phyloP scores from a whole-genome alignment of 306 rosid genomes.

The Prunus kanzakura region DNA sequence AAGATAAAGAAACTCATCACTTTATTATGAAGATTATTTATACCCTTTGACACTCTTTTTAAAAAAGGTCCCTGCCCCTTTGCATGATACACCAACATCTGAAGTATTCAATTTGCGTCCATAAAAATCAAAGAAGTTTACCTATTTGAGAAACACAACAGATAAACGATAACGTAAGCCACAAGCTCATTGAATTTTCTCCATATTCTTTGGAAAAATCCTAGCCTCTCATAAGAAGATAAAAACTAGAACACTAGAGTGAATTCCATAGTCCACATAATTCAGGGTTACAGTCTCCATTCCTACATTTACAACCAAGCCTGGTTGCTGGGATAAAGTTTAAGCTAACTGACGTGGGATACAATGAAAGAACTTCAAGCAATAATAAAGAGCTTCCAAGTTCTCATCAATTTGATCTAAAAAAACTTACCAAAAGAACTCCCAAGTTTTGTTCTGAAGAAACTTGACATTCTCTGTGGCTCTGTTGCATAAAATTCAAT shows the following conservation, averaged over 20 bases:
- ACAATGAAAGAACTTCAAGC: neutral
- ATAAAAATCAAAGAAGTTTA: constrained; percentile 80
- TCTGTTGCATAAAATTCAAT: constrained; percentile 44
- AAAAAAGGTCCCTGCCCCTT: constrained; percentile 68
- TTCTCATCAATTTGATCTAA: neutral
- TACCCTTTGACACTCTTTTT: constrained; percentile 74
- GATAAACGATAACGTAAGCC: constrained; percentile 9
- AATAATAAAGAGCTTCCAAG: neutral
- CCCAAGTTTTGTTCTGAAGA: constrained; percentile 75
- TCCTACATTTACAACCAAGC: neutral
- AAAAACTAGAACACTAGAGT: neutral
- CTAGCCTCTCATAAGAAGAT: neutral
- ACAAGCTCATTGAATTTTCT: neutral
- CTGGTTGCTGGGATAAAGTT: neutral
- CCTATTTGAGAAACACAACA: constrained; percentile 41
- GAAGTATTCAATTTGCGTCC: constrained; percentile 89
- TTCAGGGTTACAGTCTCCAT: neutral
- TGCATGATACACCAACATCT: constrained; percentile 95
- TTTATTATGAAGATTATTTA: constrained; percentile 7
- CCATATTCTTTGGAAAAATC: neutral
- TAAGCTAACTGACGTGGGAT: neutral
- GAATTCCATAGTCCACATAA: neutral
- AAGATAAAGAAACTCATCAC: neutral
- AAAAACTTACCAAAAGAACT: constrained; percentile 72
- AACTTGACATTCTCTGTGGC: constrained; percentile 39